Percentiles rank a stretch among this genome's conserved stretches.
Evolutionary conservation across 208 protist genomes (phyloP).

Genomic region (Histomonas meleagridis): DNA sequence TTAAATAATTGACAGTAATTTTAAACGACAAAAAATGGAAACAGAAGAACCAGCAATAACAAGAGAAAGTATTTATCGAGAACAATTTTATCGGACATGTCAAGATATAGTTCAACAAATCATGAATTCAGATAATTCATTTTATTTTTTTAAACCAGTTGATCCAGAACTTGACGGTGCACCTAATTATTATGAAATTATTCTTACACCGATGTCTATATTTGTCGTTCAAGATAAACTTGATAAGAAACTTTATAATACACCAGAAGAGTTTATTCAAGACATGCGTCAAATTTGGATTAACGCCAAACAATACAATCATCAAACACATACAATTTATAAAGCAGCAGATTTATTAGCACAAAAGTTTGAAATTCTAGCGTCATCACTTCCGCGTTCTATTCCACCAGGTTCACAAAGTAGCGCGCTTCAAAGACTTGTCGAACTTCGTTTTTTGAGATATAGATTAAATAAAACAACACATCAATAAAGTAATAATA

Average conservation of each 20-base stretch:
- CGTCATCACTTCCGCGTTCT: background rate
- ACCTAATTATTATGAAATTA: background rate
- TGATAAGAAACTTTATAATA: background rate
- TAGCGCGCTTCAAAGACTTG: background rate
- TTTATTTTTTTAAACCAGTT: constrained; percentile 28
- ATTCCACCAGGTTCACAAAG: too few relatives aligned
- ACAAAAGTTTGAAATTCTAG: background rate
- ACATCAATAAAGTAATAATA: background rate
- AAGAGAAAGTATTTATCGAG: too few relatives aligned
- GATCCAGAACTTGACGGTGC: background rate
- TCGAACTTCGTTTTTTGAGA: background rate
- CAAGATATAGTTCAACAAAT: background rate
- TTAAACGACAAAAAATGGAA: too few relatives aligned
- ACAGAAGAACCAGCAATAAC: too few relatives aligned
- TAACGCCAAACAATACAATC: constrained; percentile 16
- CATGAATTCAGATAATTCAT: background rate
- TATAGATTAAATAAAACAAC: background rate
- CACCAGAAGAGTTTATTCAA: background rate
- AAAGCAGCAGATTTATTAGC: background rate
- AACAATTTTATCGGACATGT: background rate
- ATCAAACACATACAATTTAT: background rate
- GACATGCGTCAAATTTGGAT: background rate
- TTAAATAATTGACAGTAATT: too few relatives aligned
- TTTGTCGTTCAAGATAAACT: background rate
- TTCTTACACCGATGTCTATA: background rate